A percentile compares a stretch with the other conserved stretches of the same genome.
Evolutionary conservation across 495 filamentous ascomycete genomes (phyloP).

Genomic region (Tuber melanosporum): DNA sequence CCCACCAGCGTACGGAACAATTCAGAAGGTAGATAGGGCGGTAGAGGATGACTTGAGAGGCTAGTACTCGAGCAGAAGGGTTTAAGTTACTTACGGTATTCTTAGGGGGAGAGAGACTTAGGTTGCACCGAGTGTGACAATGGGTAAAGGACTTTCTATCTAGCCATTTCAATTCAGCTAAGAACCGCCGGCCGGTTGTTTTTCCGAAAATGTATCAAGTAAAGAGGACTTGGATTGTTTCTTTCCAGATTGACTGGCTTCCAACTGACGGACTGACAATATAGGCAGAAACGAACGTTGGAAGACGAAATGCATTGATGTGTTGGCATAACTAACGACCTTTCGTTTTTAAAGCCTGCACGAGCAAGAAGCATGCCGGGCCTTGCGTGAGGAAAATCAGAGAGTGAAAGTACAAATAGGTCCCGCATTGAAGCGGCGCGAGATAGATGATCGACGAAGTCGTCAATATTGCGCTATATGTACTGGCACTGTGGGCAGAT

Average conservation of each 20-base stretch:
- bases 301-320: slow-evolving; percentile 39
- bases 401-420: slow-evolving; percentile 28
- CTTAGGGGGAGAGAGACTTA: not conserved
- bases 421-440: slow-evolving; percentile 14
- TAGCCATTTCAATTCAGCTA: not conserved
- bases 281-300: slow-evolving; percentile 40
- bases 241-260: slow-evolving; percentile 34
- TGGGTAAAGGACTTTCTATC: not conserved
- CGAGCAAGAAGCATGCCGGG: slow-evolving; percentile 30
- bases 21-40: not conserved
- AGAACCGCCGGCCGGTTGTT: slow-evolving; percentile 12
- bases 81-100: not conserved
- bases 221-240: slow-evolving; percentile 7
- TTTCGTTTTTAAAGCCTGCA: slow-evolving; percentile 33
- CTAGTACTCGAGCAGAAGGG: not conserved
- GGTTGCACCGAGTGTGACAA: not conserved
- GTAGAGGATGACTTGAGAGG: not conserved
- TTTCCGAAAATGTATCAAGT: slow-evolving; percentile 26
- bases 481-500: not conserved
- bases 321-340: slow-evolving; percentile 38
- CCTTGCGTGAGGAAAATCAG: slow-evolving; percentile 27
- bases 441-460: slow-evolving; percentile 38
- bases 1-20: not conserved
- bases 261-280: slow-evolving; percentile 32
- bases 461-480: slow-evolving; percentile 35